Percentiles rank a stretch among this genome's conserved stretches.
phyloP scores from a whole-genome alignment of 2,329 filamentous ascomycete species.

The Fusarium haematococcum region DNA sequence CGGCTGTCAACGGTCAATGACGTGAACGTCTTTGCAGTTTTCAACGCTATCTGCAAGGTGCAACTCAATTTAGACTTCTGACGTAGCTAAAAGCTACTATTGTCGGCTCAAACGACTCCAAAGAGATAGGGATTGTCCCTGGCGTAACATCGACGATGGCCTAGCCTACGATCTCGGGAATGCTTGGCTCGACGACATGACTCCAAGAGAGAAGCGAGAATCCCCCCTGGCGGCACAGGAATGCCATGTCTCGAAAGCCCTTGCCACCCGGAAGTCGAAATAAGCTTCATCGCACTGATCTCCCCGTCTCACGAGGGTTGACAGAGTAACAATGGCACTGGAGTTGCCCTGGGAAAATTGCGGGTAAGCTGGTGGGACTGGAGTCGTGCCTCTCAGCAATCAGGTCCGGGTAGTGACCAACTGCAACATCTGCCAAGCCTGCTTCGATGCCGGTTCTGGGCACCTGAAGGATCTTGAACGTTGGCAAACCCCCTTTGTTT shows the following conservation, averaged over 20 bases:
- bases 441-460: not conserved
- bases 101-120: not conserved
- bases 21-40: not conserved
- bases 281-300: slow-evolving; percentile 15
- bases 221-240: not conserved
- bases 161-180: not conserved
- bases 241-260: not conserved
- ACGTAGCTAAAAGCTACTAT: not conserved
- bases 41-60: slow-evolving; percentile 6
- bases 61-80: slow-evolving; percentile 12
- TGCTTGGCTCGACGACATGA: not conserved
- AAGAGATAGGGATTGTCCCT: not conserved
- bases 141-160: not conserved
- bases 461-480: not conserved
- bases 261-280: slow-evolving; percentile 9
- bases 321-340: slow-evolving; percentile 1
- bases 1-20: slow-evolving; percentile 10
- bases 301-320: slow-evolving; percentile 5
- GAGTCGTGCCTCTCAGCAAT: not conserved
- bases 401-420: not conserved
- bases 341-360: not conserved
- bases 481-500: not conserved
- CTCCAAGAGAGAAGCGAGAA: not conserved
- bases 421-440: slow-evolving; percentile 2
- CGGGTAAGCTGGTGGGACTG: slow-evolving; percentile 8